Evolutionary conservation across 345 rosid species (phyloP), one percentile per base, ranked within the genome.

Genomic region (Isatis tinctoria): DNA sequence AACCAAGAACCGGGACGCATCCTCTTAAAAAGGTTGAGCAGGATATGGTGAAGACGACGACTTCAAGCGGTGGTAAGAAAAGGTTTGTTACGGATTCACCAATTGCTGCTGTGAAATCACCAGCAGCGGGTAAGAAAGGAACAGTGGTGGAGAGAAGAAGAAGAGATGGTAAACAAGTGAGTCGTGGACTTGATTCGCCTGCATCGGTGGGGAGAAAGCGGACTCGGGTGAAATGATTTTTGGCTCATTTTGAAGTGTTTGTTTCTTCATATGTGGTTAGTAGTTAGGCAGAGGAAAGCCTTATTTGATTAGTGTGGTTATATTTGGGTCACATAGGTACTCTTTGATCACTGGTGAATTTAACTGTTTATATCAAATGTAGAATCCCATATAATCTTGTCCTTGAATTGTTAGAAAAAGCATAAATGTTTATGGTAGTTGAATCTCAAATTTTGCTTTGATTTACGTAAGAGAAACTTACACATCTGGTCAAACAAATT

Each of bases 121-220:
- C 82, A 51, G 74, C 77, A 0, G 14, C 36, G 37, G 35, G 77
- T 72, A 44, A 84, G 74, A 68, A 86, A 72, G 79, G 73, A 61
- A 80, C 13, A 17, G 32, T 0, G 59, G 82, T 65, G 60, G 63
- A 17, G 57, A 48, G 27, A 3, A 60, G 65, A 60, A 47, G 36
- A 72, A 56, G 18, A 5, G 30, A 60, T 1, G 10, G 35, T 51
- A 78, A 30, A 44, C 70, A 78, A 59, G 67, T 10, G 27, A 41
- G 20, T 26, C 72, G 63, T 40, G 60, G 69, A 40, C 39, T 83
- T 0, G 82, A 83, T 63, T 47, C 72, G 3, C 80, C 68, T 24
- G 59, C 77, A 14, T 14, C 67, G 1, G 74, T 65, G n/a, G 87
- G 87, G 62, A 73, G 90, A 57, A 88, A 86, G 83, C 84, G 82